Percentiles rank a stretch among this genome's conserved stretches.
These are phyloP conservation scores for Anethum foeniculum DNA, from an alignment of 140 eudicot genomes.

Conservation along the genomic window DNA sequence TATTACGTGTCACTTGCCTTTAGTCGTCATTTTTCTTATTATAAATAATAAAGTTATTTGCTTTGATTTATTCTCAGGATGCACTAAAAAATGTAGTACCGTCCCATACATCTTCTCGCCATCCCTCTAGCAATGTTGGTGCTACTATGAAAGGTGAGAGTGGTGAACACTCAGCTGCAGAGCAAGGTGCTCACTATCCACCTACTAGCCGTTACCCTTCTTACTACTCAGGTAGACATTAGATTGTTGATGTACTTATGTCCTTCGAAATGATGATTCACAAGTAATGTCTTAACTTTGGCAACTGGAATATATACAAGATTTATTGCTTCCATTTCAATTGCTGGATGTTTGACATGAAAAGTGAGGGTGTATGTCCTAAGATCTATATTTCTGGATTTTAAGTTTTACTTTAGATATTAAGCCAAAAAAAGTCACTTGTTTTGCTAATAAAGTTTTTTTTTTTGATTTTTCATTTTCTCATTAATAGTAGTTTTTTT, in stretches of 20 bases:
- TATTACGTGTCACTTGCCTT: not conserved
- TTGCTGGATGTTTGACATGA: constrained; percentile 1
- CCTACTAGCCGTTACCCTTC: constrained; percentile 47
- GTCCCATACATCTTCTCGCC: constrained; percentile 22
- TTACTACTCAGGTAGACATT: constrained; percentile 55
- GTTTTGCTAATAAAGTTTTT: not conserved
- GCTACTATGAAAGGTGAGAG: constrained; percentile 27
- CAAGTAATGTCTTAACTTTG: not conserved
- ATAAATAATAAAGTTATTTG: not conserved
- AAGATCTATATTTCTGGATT: not conserved
- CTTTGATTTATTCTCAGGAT: constrained; percentile 23
- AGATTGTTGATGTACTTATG: not conserved
- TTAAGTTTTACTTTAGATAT: not conserved
- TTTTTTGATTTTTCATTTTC: not conserved
- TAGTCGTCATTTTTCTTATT: not conserved
- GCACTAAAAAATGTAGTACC: constrained; percentile 32
- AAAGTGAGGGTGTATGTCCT: not conserved
- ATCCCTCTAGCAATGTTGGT: constrained; percentile 21
- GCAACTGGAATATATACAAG: not conserved
- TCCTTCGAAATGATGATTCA: not conserved
- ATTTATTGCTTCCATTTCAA: not conserved
- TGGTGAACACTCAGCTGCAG: constrained; percentile 28
- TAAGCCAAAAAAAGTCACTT: not conserved
- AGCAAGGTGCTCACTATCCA: constrained; percentile 37
- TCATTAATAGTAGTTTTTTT: not conserved